Percentiles rank a stretch among this genome's conserved stretches.
phyloP scores from a whole-genome alignment of 2,329 filamentous ascomycete species.

The Xylaria polymorpha region DNA sequence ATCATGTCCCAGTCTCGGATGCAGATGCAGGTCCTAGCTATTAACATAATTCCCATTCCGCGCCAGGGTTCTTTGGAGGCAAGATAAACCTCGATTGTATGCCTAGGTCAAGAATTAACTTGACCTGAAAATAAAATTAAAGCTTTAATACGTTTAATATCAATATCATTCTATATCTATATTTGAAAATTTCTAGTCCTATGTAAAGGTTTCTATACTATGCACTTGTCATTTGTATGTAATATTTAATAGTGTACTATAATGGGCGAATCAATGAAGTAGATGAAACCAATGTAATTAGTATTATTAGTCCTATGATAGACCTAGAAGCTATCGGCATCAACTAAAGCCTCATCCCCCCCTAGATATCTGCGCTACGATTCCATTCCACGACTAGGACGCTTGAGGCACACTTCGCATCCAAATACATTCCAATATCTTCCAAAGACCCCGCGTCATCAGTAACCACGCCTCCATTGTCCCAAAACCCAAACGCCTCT shows the following conservation, averaged over 20 bases:
- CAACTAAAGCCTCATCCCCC: neutral
- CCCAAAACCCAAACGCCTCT: conserved; percentile 26
- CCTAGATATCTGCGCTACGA: neutral
- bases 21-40: too few species aligned
- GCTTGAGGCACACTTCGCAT: conserved; percentile 1
- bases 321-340: neutral
- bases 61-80: too few species aligned
- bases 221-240: too few species aligned
- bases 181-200: too few species aligned
- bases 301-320: neutral
- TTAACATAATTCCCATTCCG: too few species aligned
- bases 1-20: too few species aligned
- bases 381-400: neutral
- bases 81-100: too few species aligned
- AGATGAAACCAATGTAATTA: neutral
- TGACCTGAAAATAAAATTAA: too few species aligned
- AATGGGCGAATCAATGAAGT: neutral
- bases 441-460: conserved; percentile 10
- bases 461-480: conserved; percentile 7
- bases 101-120: too few species aligned
- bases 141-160: too few species aligned
- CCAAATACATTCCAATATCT: conserved; percentile 13
- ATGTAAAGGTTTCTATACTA: too few species aligned
- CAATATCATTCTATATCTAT: too few species aligned
- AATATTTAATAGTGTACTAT: neutral